Evolutionary conservation across 192 early-diverging fungal species (phyloP), one percentile per base, ranked within the genome.

Genomic region (Borealophlyctis nickersoniae): DNA sequence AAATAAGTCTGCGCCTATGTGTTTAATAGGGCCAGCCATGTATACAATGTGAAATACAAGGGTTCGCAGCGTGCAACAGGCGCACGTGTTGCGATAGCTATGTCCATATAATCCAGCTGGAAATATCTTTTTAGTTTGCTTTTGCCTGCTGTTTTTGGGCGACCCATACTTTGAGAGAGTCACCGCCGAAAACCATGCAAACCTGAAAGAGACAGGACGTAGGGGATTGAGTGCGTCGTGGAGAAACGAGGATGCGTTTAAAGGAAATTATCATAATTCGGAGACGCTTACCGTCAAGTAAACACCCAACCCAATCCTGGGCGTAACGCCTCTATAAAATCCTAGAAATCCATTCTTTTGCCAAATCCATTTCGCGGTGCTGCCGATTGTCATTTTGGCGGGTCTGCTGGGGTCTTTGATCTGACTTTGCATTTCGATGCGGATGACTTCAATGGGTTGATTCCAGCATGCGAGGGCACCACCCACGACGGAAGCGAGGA

Each of bases 381-480:
- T 79, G 28, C 78, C 77, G 58, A 98, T 92, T 52, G 90, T 91
- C 86, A 97, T 83, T 65, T 97, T 96, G 58, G 90, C 87, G 19
- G 96, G 96, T 32, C 96, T 86, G 45, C 89, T 91, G 11, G 74
- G 86, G 2, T 84, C 79, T 80, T 96, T 93, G 45, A 92, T 80
- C 75, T 96, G 94, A 53, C 85, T 88, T 81, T 98, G 96, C 96
- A 98, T 98, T 65, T 98, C 94, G 11, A 98, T 92, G 60, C 96
- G 90, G 59, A 98, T 97, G 45, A 98, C 96, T 72, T 98, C 96
- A 63, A 98, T 92, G 28, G 96, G 96, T 73, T 98, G 96, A 73
- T 98, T 98, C 96, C 96, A 98, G 83, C 93, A 95, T 16, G 87
- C 86, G 49, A 97, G 73, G 16, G 90, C 93, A 58, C 96, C 96